Evolutionary conservation across 163 green algal species (phyloP).

Genomic region (Chlamydomonas reinhardtii): DNA sequence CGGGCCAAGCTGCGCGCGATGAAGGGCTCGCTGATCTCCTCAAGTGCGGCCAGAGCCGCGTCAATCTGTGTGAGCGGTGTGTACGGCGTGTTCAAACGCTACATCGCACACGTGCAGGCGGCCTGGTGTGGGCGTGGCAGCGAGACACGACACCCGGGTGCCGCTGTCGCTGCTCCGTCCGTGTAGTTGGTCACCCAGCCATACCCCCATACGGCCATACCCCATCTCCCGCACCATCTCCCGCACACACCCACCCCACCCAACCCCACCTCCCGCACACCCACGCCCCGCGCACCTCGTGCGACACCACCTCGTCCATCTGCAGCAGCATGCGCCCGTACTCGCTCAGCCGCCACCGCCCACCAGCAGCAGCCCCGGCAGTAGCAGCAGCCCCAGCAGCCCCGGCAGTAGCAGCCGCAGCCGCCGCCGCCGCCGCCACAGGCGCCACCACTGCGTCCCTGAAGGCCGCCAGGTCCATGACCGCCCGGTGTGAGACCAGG

Average conservation of each 20-base stretch:
- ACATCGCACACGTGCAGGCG: too few relatives aligned
- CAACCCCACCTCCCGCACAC: too few relatives aligned
- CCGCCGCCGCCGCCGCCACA: neutral
- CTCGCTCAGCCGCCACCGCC: neutral
- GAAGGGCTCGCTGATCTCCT: conserved; percentile 80
- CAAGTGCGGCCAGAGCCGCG: conserved; percentile 19
- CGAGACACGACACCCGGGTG: too few relatives aligned
- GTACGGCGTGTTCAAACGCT: too few relatives aligned
- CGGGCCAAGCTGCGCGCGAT: conserved; percentile 83
- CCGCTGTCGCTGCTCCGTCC: too few relatives aligned
- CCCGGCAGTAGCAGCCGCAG: neutral
- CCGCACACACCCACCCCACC: too few relatives aligned
- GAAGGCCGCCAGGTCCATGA: conserved; percentile 39
- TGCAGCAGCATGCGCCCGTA: conserved; percentile 53
- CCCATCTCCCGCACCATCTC: too few relatives aligned
- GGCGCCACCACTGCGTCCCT: conserved; percentile 14
- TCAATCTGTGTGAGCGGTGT: conserved; percentile 40
- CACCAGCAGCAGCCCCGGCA: neutral
- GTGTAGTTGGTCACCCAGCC: too few relatives aligned
- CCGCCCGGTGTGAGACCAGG: conserved; percentile 73
- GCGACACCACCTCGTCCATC: conserved; percentile 46
- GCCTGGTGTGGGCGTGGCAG: too few relatives aligned
- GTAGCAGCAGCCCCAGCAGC: conserved; percentile 21
- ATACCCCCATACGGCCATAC: too few relatives aligned
- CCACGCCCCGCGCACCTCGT: conserved; percentile 9